Evolutionary conservation across 1,284 basidiomycete species (phyloP), one percentile per base, ranked within the genome.

Genomic region (Heterobasidion annosum): DNA sequence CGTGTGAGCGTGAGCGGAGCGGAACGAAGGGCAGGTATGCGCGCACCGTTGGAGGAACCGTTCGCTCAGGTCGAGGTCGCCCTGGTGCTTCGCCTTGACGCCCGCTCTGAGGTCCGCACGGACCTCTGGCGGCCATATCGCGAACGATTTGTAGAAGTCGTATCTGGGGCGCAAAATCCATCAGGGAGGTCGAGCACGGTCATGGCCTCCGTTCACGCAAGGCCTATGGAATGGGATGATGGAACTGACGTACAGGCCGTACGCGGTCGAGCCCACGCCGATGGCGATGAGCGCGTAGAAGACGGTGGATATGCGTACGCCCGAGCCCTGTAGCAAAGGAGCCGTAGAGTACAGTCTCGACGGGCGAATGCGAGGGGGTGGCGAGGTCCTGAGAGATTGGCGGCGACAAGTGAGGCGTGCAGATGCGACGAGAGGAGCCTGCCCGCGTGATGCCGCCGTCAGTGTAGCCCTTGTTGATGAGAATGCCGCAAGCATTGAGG

Each of bases 81-180:
- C 80, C 55, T 80, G 74, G 54, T 81, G 67, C 61, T 81, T 85
- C 1, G 85, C 84, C 56, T 76, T 76, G 47, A 90, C 71, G 0
- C 82, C 88, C 5, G 74, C 75, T 9, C 84, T 78, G 34, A 90
- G 68, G 65, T 88, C 85, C 32, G 68, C 66, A 9, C 84, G 77
- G 3, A 91, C 67, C 60, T 82, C 78, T 8, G 67, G 64, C 0
- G 88, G 88, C 84, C 82, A 87, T 64, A 82, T 72, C 0, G 81
- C 81, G 64, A 87, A 72, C 8, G 74, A 74, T 8, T 66, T 67
- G 63, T 87, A 88, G 46, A 85, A 71, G 33, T 82, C 74, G 61
- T 84, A 86, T 47, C 86, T 88, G 48, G 25, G 32, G 45, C 25
- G 5, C 25, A 4, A 48, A 8, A 53, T 35, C n/a, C 19, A 8